A percentile compares a stretch with the other conserved stretches of the same genome.
Evolutionary conservation across 345 rosid species (phyloP).

Genomic region (Sonneratia caseolaris): DNA sequence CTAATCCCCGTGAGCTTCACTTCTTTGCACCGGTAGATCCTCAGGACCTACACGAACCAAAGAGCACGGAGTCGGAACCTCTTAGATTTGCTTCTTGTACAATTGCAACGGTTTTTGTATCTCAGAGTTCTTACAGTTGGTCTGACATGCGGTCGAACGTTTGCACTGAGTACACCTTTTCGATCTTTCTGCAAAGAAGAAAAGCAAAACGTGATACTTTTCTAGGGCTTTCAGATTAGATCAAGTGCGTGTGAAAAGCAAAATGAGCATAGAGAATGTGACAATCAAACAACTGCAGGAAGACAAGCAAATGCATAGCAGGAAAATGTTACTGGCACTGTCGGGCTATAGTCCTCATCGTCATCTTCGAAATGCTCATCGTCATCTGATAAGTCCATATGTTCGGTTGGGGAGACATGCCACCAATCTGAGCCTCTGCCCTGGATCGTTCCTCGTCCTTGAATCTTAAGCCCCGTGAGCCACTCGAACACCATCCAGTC

Average conservation of each 20-base stretch:
- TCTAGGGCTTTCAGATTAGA: too few relatives aligned
- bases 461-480: slow-evolving; percentile 16
- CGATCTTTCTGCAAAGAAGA: neutral
- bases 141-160: neutral
- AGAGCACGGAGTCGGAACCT: neutral
- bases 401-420: slow-evolving; percentile 6
- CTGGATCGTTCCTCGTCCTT: slow-evolving; percentile 26
- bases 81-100: neutral
- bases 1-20: slow-evolving; percentile 8
- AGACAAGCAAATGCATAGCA: neutral
- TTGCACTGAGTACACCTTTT: neutral
- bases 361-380: neutral
- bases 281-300: neutral
- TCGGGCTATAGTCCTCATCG: neutral
- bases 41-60: slow-evolving; percentile 22
- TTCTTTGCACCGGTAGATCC: slow-evolving; percentile 15
- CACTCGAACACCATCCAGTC: slow-evolving; percentile 26
- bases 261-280: too few relatives aligned
- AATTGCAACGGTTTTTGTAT: neutral
- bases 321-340: neutral
- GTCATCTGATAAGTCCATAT: neutral
- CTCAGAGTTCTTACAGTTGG: neutral
- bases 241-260: too few relatives aligned
- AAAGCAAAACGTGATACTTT: neutral
- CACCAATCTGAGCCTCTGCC: slow-evolving; percentile 37